Conservation (phyloP, 257 asterid genomes). For the Paraleonurus japonicus region DNA sequence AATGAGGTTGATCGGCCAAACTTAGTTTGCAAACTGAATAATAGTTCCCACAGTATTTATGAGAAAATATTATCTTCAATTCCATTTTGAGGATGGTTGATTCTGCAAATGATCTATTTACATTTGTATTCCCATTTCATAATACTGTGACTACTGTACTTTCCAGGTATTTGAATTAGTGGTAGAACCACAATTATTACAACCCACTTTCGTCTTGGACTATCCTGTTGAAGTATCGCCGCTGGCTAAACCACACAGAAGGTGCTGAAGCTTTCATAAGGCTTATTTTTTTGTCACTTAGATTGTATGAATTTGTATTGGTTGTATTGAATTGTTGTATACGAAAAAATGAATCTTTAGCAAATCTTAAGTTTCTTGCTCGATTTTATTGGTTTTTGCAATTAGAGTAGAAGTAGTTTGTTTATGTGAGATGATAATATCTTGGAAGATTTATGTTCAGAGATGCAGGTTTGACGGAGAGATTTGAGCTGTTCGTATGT, state of each 20-base stretch:
- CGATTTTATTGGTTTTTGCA: not conserved
- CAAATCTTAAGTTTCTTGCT: not conserved
- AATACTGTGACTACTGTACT: not conserved
- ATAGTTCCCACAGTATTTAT: not conserved
- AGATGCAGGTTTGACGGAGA: slow-evolving; percentile 83
- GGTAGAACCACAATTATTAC: slow-evolving; percentile 82
- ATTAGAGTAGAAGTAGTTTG: no score
- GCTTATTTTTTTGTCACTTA: slow-evolving; percentile 8
- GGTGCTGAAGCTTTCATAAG: slow-evolving; percentile 39
- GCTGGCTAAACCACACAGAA: slow-evolving; percentile 94
- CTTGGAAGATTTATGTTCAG: slow-evolving; percentile 34
- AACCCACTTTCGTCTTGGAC: slow-evolving; percentile 96
- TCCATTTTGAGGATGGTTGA: not conserved
- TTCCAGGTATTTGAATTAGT: slow-evolving; percentile 78
- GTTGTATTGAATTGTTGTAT: not conserved
- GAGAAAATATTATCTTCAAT: not conserved
- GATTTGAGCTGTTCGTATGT: slow-evolving; percentile 92
- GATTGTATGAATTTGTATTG: not conserved
- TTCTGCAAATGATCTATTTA: not conserved
- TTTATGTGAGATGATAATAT: no score
- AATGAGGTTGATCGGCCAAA: slow-evolving; percentile 60
- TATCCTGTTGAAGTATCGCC: slow-evolving; percentile 97
- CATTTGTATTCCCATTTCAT: not conserved
- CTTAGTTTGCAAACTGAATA: slow-evolving; percentile 11
- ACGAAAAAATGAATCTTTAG: not conserved